A percentile compares a stretch with the other conserved stretches of the same genome.
phyloP scores from a whole-genome alignment of 306 rosid genomes.

The Sphenostylis stenocarpa region DNA sequence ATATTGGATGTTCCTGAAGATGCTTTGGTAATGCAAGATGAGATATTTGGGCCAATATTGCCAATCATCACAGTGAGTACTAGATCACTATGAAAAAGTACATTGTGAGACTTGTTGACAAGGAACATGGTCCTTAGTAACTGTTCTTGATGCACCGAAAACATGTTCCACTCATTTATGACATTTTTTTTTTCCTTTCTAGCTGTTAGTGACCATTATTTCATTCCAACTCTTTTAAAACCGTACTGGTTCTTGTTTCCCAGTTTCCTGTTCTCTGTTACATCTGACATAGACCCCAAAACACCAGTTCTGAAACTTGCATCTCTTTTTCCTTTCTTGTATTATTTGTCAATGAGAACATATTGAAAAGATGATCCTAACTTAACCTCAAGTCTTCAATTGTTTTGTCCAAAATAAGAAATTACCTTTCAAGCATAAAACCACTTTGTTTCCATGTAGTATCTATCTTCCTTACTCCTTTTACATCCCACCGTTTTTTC shows the following conservation, averaged over 20 bases:
- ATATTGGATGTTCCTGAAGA: conserved; percentile 73
- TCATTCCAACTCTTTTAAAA: neutral
- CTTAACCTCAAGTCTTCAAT: neutral
- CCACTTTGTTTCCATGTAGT: neutral
- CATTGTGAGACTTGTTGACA: neutral
- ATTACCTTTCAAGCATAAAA: neutral
- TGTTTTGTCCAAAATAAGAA: neutral
- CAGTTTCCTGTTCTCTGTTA: neutral
- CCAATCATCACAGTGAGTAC: conserved; percentile 72
- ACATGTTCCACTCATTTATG: neutral
- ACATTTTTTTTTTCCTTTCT: neutral
- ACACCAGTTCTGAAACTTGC: neutral
- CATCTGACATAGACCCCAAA: neutral
- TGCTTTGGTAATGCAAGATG: conserved; percentile 70
- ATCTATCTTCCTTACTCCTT: neutral
- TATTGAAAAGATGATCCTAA: neutral
- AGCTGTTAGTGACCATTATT: neutral
- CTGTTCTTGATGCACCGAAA: neutral
- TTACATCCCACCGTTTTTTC: neutral
- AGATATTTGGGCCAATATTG: conserved; percentile 79
- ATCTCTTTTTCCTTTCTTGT: neutral
- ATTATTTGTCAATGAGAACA: neutral
- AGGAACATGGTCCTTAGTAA: neutral
- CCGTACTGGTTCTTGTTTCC: neutral
- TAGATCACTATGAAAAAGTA: neutral